Evolutionary conservation across 441 rosid genomes (phyloP).

Genomic region (Codiaeum variegatum): DNA sequence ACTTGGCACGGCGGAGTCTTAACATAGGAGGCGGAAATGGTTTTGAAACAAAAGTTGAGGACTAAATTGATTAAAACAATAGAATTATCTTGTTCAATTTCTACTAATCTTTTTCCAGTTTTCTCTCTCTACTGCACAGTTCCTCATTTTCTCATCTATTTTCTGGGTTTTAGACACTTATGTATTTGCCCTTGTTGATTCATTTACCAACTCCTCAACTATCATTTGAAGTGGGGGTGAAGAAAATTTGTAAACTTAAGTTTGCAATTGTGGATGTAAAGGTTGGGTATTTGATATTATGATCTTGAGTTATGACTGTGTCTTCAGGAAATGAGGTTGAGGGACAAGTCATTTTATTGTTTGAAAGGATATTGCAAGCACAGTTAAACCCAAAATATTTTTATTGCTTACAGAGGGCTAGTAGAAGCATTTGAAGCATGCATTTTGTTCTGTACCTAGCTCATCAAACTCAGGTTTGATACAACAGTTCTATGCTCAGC

Average conservation of each 20-base stretch:
- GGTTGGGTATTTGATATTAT: neutral
- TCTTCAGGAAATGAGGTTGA: conserved; percentile 19
- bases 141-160: too few species aligned
- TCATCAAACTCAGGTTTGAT: conserved; percentile 13
- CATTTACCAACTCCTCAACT: too few species aligned
- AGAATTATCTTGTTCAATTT: too few species aligned
- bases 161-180: too few species aligned
- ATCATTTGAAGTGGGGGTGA: too few species aligned
- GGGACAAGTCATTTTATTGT: conserved; percentile 19
- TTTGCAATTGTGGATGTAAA: too few species aligned
- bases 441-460: conserved; percentile 14
- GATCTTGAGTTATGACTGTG: conserved; percentile 27
- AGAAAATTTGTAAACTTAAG: too few species aligned
- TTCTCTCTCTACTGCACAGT: too few species aligned
- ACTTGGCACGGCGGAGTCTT: neutral
- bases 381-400: conserved; percentile 10
- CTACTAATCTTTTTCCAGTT: too few species aligned
- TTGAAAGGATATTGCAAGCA: conserved; percentile 18
- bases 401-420: conserved; percentile 10
- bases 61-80: too few species aligned
- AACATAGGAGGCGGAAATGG: neutral
- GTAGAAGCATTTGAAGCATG: conserved; percentile 6
- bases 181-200: too few species aligned
- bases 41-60: neutral
- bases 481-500: conserved; percentile 10